phyloP scores from a whole-genome alignment of 176 grass and related monocot species.

The Triticum timopheevii region DNA sequence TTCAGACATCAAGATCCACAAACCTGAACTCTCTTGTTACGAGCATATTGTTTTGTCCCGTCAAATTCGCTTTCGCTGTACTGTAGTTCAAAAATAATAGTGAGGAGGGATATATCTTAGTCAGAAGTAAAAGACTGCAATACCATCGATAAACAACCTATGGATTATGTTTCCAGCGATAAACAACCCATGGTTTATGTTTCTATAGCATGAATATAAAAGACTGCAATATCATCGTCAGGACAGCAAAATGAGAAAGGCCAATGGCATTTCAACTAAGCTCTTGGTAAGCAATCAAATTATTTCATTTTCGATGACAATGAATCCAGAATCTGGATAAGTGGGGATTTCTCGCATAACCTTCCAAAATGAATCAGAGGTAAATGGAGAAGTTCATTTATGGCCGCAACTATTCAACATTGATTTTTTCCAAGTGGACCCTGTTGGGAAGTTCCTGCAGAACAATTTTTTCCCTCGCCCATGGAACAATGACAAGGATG shows the following conservation, averaged over 20 bases:
- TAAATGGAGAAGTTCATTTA: background rate
- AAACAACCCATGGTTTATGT: background rate
- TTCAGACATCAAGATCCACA: slow-evolving; percentile 17
- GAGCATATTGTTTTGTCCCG: slow-evolving; percentile 71
- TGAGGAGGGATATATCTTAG: background rate
- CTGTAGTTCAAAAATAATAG: slow-evolving; percentile 49
- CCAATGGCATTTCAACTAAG: background rate
- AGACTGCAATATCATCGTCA: background rate
- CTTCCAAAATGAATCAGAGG: background rate
- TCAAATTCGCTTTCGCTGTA: slow-evolving; percentile 70
- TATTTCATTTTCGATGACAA: background rate
- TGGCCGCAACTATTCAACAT: background rate
- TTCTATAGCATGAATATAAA: background rate
- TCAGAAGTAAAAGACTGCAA: background rate
- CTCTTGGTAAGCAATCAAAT: background rate
- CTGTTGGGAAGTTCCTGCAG: background rate
- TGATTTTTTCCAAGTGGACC: background rate
- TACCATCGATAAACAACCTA: too few relatives aligned
- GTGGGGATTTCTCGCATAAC: background rate
- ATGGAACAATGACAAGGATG: background rate
- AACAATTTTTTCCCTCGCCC: background rate
- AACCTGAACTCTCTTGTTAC: slow-evolving; percentile 97
- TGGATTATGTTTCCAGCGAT: background rate
- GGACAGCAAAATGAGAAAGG: background rate
- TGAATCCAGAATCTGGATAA: background rate